Conservation (phyloP, 345 rosid genomes). For the Gossypium turneri region DNA sequence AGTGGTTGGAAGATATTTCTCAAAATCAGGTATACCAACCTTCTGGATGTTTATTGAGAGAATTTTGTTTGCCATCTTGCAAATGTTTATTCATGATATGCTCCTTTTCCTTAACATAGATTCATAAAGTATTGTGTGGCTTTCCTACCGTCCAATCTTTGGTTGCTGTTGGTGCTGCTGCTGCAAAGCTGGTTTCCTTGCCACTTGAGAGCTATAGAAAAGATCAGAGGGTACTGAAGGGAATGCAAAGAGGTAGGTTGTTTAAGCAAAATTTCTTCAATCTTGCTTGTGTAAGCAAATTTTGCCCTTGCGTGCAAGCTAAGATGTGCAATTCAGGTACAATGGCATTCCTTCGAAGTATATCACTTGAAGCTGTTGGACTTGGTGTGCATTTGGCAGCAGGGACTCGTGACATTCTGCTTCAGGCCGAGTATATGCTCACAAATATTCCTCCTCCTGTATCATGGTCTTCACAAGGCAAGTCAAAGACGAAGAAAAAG, state of each 20-base stretch:
- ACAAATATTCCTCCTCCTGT: conserved; percentile 50
- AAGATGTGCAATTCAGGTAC: conserved; percentile 52
- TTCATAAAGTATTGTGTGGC: conserved; percentile 63
- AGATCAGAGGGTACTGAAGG: conserved; percentile 78
- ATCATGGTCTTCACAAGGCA: conserved; percentile 43
- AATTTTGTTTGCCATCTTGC: conserved; percentile 14
- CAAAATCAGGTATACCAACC: conserved; percentile 71
- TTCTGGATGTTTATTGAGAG: conserved; percentile 5
- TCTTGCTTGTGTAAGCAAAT: background rate
- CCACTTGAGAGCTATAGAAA: conserved; percentile 87
- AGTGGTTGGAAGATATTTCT: conserved; percentile 94
- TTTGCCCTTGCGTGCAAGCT: background rate
- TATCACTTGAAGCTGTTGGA: conserved; percentile 90
- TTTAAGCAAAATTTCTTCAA: background rate
- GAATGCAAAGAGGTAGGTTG: conserved; percentile 86
- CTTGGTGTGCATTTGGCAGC: conserved; percentile 97
- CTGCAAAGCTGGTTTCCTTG: conserved; percentile 71
- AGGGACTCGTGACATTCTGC: conserved; percentile 73
- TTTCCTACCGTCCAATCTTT: conserved; percentile 77
- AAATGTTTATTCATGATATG: conserved; percentile 10
- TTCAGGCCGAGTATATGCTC: conserved; percentile 65
- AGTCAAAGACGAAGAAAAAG: conserved; percentile 24
- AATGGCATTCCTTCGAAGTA: conserved; percentile 79
- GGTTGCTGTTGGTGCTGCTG: conserved; percentile 71
- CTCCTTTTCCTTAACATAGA: conserved; percentile 33